Base-by-base conservation (phyloP, 306 rosid species). In the Malus fusca region DNA sequence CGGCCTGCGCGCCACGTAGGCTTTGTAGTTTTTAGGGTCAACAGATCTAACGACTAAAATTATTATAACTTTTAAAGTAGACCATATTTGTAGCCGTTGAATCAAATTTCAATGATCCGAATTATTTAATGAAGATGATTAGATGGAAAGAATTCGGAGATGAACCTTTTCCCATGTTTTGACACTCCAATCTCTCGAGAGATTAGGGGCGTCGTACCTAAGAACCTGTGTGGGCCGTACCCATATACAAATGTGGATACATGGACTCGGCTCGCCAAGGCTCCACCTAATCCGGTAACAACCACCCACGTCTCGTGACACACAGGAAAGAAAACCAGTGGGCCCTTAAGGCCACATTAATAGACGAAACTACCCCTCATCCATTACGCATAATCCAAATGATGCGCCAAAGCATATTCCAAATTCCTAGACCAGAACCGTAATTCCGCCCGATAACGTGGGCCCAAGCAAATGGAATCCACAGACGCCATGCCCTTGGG, bases 281-380 rank as follows among this genome's bases (percentile, higher is more conserved):
- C 70, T 74, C 78, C 78, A 63, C 62, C 78, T 21, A 74, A 74
- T 74, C 78, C 70, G 62, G 46, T 44, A 12, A 28, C 13, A 11
- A 19, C 69, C 77, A 62, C 35, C 61, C 23, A 28, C 77, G 56
- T 18, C 10, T 60, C 35, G 77, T 60, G 69, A 43, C 40, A 26
- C 40, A 17, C 77, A 19, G 59, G 60, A 62, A 61, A 46, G 15
- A 19, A 14, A 21, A 44, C 22, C 69, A 68, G 78, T 12, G 70
- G 59, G 15, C 70, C 70, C 43, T 44, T 0, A 28, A 62, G 26
- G 26, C 61, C 15, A 61, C 15, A 62, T 11, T 4, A 0, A 28
- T 15, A 44, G 60, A 30, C 78, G 46, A 62, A 44, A 12, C 4
- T 63, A 21, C 70, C 70, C 78, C 44, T 11, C 8, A 1, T 1